Evolutionary conservation across 2,329 filamentous ascomycete species (phyloP), one percentile per base, ranked within the genome.

Genomic region (Tolypocladium amazonense): DNA sequence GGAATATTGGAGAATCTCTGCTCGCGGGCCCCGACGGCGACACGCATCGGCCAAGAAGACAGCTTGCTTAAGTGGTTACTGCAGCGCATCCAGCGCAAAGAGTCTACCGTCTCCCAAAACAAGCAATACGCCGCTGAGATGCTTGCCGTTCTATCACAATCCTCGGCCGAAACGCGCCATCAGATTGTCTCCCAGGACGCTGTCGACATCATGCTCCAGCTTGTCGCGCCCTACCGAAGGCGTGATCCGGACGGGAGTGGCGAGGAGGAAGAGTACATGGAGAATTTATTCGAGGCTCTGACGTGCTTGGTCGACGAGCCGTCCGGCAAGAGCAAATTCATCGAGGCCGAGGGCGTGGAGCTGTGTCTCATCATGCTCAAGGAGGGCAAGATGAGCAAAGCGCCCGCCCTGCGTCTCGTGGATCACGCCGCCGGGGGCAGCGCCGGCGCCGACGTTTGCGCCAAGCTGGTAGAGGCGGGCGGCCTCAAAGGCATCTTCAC

Each of bases 91-190:
- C 85, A 88, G 65, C 81, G 79, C 59, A 81, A 81, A 57, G 91
- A 96, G 71, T 77, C 76, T 4, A 77, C 79, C 0, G 84, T 95
- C 0, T 81, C 85, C 6, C 94, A 99, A 71, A 99, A 99, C 71
- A 96, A 94, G 71, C 93, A 97, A 71, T 99, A 97, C 71, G 84
- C 92, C 0, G 91, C 93, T 20, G 94, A 99, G 74, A 84, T 97
- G 9, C 79, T 99, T 3, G 92, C 93, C 15, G 94, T 99, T 59
- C 77, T 99, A 11, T 81, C 93, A 23, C 92, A 97, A 72, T 85
- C 86, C 1, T 90, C 89, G 4, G 64, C 81, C 0, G 74, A 81
- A 43, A 92, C 91, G 67, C 79, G 89, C 53, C 76, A 75, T 27
- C 81, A 80, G 55, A 77, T 96, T 6, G 82, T 84, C 43, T 73